Evolutionary conservation across 352 stramenopile genomes (phyloP).

Genomic region (Phytophthora pinifolia): DNA sequence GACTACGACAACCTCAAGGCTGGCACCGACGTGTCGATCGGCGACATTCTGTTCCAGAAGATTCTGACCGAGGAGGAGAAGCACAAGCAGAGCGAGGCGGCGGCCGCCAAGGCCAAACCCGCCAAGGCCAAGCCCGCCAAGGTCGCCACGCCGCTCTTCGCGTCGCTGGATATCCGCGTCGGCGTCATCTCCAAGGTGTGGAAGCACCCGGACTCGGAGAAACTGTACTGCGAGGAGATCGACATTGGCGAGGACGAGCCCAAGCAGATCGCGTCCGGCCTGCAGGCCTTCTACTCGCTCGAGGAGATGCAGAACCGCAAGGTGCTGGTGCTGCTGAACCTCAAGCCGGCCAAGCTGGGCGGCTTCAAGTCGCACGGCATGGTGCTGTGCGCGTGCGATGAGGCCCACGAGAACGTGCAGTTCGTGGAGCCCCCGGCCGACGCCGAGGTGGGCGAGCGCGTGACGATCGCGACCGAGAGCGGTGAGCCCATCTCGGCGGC

Average conservation of each 20-base stretch:
- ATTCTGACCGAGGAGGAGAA: constrained; percentile 79
- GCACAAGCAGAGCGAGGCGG: constrained; percentile 55
- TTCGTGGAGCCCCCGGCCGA: constrained; percentile 94
- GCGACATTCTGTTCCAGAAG: constrained; percentile 96
- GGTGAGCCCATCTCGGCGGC: constrained; percentile 73
- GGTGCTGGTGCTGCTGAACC: constrained; percentile 97
- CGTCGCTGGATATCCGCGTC: constrained; percentile 80
- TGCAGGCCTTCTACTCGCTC: constrained; percentile 94
- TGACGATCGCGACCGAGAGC: constrained; percentile 82
- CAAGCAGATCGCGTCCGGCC: constrained; percentile 94
- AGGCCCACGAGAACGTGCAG: constrained; percentile 92
- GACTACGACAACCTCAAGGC: constrained; percentile 92
- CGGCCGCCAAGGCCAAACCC: constrained; percentile 51
- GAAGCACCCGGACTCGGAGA: constrained; percentile 89
- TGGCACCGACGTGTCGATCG: constrained; percentile 90
- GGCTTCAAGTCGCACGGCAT: constrained; percentile 97
- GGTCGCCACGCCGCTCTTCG: constrained; percentile 60
- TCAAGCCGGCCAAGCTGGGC: constrained; percentile 97
- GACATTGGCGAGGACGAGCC: constrained; percentile 95
- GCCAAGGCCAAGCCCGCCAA: constrained; percentile 51
- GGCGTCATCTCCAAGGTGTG: constrained; percentile 81
- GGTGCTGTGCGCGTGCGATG: constrained; percentile 94
- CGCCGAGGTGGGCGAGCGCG: constrained; percentile 91
- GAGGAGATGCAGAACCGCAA: constrained; percentile 95
- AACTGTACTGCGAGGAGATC: constrained; percentile 99